Base-by-base conservation (phyloP, 768 basidiomycete genomes). In the Pulveroboletus ravenelii region DNA sequence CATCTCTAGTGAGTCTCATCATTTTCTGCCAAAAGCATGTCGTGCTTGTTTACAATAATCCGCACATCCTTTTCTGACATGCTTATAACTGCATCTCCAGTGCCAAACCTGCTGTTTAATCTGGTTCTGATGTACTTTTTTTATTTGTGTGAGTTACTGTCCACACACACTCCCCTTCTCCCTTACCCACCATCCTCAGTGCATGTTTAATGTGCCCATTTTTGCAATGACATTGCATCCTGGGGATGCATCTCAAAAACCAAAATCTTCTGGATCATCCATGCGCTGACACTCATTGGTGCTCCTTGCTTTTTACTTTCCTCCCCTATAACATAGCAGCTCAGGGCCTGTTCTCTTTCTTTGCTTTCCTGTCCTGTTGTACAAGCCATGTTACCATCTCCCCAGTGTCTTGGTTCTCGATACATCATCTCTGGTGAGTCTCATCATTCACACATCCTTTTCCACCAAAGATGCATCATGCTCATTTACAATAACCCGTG, bases 391-490 rank as follows among this genome's bases (percentile, higher is more conserved):
- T 47, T 51, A 31, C 45, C 38, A 47, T 55, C 46, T 44, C 40
- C 52, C 52, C 48, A 50, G 57, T 50, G 15, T 63, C 52, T 62
- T 63, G 52, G 58, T 53, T 56, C 61, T 55, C 52, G 35, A 44
- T 66, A 68, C 61, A 60, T 62, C 62, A 65, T 63, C 55, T 64
- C 53, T 59, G 57, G 68, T 68, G 58, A 66, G 67, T 64, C 54
- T 45, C 52, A 51, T 62, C 42, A 57, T 64, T 47, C 53, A 63
- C 67, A 68, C 67, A 68, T 67, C 50, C 41, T 60, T 41, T 54
- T 51, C 53, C 56, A 57, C 54, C 54, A 60, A 47, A 44, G 34
- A 41, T 48, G 50, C 64, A 70, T 66, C 68, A 55, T 70, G 66
- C 51, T 39, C 36, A 41, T 59, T 68, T 68, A 68, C 66, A 68